Evolutionary conservation across 371 early-diverging fungal species (phyloP).

Genomic region (Mortierella sp.): DNA sequence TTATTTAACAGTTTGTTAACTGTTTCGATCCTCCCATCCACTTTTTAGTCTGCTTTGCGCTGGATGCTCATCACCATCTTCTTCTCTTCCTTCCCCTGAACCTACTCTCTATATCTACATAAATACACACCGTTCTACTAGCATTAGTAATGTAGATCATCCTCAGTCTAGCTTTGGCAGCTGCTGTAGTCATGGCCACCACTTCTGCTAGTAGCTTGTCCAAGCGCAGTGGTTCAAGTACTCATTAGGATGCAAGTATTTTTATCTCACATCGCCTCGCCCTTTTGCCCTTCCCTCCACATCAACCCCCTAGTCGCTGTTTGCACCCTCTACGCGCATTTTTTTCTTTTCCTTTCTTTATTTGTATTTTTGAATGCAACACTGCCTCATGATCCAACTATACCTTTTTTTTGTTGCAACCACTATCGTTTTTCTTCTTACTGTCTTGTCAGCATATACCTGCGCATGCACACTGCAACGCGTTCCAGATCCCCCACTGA

Average conservation of each 20-base stretch:
- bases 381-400: neutral
- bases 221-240: neutral
- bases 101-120: neutral
- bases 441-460: neutral
- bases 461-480: neutral
- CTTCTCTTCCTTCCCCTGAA: neutral
- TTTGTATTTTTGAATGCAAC: neutral
- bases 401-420: neutral
- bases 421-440: neutral
- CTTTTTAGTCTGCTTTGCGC: neutral
- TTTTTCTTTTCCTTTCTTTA: neutral
- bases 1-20: neutral
- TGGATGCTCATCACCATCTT: neutral
- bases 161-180: neutral
- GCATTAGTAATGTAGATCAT: neutral
- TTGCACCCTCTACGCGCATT: too few species aligned
- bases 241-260: slow-evolving; percentile 2
- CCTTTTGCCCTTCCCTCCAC: too few species aligned
- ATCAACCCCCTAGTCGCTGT: too few species aligned
- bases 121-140: neutral
- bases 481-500: neutral
- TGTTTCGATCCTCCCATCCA: neutral
- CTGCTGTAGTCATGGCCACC: neutral
- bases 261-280: too few species aligned
- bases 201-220: neutral